Evolutionary conservation across 306 rosid species (phyloP), one percentile per base, ranked within the genome.

Genomic region (Prunus salicina): DNA sequence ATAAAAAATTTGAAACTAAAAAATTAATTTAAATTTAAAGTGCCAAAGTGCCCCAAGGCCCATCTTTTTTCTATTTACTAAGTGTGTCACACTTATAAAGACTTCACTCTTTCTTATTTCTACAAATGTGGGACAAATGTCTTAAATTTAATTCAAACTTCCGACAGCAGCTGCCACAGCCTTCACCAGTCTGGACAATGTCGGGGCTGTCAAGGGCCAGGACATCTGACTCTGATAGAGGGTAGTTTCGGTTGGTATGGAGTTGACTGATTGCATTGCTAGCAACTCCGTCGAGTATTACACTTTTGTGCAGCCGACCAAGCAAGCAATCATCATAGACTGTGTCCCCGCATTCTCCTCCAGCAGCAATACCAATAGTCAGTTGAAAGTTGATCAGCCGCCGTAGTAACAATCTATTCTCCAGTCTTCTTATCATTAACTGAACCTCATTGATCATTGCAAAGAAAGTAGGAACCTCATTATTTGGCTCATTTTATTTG

Each of bases 341-440:
- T 0, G 99, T 89, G 82, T 96, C 97, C 41, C 99, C 99, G 13
- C 91, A 84, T 67, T 92, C 99, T 77, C 99, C 99, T 34, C 41
- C 7, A 34, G 41, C 99, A 19, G 87, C 96, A 72, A 96, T 96
- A 96, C 78, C 99, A 96, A 78, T 96, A 96, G 86, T 96, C 88
- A 1, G 98, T 96, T 76, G 98, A 96, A 80, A 92, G 91, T 81
- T 88, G 91, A 70, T 96, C 99, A 62, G 41, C 8, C 41, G 91
- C 76, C 19, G 97, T 72, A 76, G 79, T 64, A 76, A 91, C 89
- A 78, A 89, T 77, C 69, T 88, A 89, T 75, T 84, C 91, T 56
- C 63, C 88, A 76, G 78, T 57, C 88, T 85, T 89, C 86, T 79
- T 92, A 66, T 87, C 90, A 65, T 82, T 81, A 60, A 87, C 58